phyloP scores from a whole-genome alignment of 805 yeast species.

The Candida ascalaphidarum region DNA sequence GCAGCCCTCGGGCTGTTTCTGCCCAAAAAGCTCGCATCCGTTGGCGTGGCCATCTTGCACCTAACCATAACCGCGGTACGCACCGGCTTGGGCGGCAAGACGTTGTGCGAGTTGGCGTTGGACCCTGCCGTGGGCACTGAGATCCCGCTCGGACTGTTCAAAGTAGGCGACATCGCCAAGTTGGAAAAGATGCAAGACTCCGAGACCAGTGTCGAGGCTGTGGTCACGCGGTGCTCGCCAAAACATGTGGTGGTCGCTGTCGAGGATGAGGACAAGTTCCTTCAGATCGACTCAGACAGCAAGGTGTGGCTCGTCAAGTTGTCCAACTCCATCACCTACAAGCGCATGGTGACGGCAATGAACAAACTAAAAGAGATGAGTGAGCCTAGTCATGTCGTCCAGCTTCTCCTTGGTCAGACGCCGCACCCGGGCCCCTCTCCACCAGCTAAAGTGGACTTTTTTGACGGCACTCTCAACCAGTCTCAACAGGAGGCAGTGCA shows the following conservation, averaged over 20 bases:
- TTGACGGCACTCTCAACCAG: slow-evolving; percentile 43
- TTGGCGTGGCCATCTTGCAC: slow-evolving; percentile 73
- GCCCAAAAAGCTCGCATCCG: slow-evolving; percentile 55
- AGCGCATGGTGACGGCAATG: slow-evolving; percentile 73
- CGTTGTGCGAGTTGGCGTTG: slow-evolving; percentile 51
- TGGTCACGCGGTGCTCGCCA: slow-evolving; percentile 46
- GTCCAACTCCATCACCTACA: slow-evolving; percentile 62
- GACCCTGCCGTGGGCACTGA: slow-evolving; percentile 39
- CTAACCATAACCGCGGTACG: slow-evolving; percentile 50
- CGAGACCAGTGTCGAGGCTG: slow-evolving; percentile 43
- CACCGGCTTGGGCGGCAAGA: slow-evolving; percentile 75
- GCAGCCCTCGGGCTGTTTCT: slow-evolving; percentile 29
- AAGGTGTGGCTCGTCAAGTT: slow-evolving; percentile 64
- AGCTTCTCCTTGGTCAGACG: background rate
- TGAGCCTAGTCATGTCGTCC: slow-evolving; percentile 20
- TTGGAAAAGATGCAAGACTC: slow-evolving; percentile 38
- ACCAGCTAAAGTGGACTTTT: slow-evolving; percentile 14
- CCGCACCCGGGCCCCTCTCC: too few relatives aligned
- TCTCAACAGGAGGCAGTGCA: slow-evolving; percentile 71
- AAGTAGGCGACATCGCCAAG: slow-evolving; percentile 72
- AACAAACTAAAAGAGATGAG: slow-evolving; percentile 49
- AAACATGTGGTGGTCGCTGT: slow-evolving; percentile 49
- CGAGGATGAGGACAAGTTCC: slow-evolving; percentile 41
- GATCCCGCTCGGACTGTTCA: slow-evolving; percentile 43
- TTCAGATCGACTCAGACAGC: too few relatives aligned